Evolutionary conservation across 805 yeast species (phyloP).

Genomic region (Debaryomyces tyrocola): DNA sequence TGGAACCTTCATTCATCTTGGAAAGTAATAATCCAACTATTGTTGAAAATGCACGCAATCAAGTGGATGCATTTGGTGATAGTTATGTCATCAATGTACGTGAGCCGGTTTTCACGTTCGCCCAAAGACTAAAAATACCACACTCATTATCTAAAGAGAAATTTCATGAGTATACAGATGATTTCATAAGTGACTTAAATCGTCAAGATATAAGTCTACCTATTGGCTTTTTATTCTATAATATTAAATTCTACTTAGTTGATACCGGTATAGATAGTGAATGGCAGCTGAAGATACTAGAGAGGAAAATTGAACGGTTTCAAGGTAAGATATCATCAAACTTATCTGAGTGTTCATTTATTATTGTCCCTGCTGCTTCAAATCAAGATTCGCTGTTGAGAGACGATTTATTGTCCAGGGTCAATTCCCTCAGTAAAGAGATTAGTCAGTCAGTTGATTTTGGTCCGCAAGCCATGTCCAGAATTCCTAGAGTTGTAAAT

Average conservation of each 20-base stretch:
- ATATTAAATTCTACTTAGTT: slow-evolving; percentile 32
- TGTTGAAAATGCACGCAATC: slow-evolving; percentile 19
- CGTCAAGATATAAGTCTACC: slow-evolving; percentile 15
- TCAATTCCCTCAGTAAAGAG: slow-evolving; percentile 14
- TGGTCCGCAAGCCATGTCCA: slow-evolving; percentile 9
- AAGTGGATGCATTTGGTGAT: slow-evolving; percentile 64
- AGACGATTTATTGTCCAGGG: slow-evolving; percentile 1
- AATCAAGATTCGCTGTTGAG: slow-evolving; percentile 9
- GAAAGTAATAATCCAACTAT: slow-evolving; percentile 31
- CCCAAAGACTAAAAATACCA: slow-evolving; percentile 5
- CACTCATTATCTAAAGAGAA: slow-evolving; percentile 11
- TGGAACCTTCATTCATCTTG: slow-evolving; percentile 64
- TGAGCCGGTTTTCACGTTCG: not conserved
- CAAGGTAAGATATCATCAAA: slow-evolving; percentile 36
- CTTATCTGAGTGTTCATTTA: slow-evolving; percentile 29
- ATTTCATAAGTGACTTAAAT: slow-evolving; percentile 12
- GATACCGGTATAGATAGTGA: slow-evolving; percentile 1
- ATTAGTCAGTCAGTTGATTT: slow-evolving; percentile 14
- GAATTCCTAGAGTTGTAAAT: slow-evolving; percentile 36
- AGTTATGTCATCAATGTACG: slow-evolving; percentile 42
- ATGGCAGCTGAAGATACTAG: slow-evolving; percentile 10
- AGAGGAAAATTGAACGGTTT: slow-evolving; percentile 42
- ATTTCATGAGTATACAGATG: slow-evolving; percentile 4
- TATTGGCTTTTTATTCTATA: slow-evolving; percentile 32
- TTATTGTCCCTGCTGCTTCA: slow-evolving; percentile 32